Evolutionary conservation across 164 flowering plant species (phyloP).

Genomic region (Liquidambar formosana): DNA sequence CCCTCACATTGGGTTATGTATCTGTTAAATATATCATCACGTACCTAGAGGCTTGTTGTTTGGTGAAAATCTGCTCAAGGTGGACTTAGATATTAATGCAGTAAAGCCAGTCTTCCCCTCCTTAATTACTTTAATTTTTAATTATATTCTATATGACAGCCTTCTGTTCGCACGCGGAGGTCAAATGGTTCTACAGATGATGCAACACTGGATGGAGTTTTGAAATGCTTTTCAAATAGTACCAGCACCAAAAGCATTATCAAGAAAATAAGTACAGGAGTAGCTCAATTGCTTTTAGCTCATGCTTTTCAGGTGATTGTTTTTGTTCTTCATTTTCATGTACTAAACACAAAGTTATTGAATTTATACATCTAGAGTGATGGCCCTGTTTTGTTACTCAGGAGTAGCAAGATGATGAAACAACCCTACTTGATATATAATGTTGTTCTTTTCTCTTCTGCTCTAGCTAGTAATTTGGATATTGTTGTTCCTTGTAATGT

Average conservation of each 20-base stretch:
- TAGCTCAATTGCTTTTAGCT: constrained; percentile 62
- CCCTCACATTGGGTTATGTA: too few relatives aligned
- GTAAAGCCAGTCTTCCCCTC: neutral
- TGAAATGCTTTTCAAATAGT: constrained; percentile 55
- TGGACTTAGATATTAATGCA: too few relatives aligned
- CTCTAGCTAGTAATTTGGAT: too few relatives aligned
- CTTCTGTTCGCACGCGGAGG: constrained; percentile 76
- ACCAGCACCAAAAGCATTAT: constrained; percentile 43
- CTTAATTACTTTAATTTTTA: neutral
- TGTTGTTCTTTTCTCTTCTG: too few relatives aligned
- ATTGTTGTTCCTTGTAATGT: too few relatives aligned
- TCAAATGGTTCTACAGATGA: constrained; percentile 50
- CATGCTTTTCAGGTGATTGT: constrained; percentile 78
- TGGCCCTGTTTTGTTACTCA: neutral
- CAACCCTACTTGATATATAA: too few relatives aligned
- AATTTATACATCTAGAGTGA: neutral
- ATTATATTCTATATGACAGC: constrained; percentile 34
- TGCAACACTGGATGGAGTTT: constrained; percentile 49
- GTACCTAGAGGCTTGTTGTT: too few relatives aligned
- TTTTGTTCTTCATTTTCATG: constrained; percentile 3
- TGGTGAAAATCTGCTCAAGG: too few relatives aligned
- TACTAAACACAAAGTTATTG: too few relatives aligned
- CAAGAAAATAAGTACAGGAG: constrained; percentile 55
- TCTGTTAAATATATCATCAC: too few relatives aligned
- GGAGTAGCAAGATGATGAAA: neutral